Evolutionary conservation across 2,329 filamentous ascomycete species (phyloP).

Genomic region (Amylocarpus encephaloides): DNA sequence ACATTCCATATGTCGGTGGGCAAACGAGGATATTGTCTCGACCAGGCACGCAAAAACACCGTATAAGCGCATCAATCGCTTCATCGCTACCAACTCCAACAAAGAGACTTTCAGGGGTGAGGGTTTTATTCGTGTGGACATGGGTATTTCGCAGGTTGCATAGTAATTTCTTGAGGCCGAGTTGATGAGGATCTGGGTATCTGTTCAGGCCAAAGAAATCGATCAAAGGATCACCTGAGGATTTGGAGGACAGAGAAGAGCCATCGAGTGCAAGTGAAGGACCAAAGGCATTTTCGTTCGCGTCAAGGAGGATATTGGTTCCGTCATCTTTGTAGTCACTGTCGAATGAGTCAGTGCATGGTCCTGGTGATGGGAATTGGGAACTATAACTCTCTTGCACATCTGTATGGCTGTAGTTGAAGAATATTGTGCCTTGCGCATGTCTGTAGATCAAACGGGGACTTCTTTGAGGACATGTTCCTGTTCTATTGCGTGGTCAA

Average conservation of each 20-base stretch:
- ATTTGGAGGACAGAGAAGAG: conserved; percentile 35
- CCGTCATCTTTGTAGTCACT: conserved; percentile 99
- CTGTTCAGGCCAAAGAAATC: conserved; percentile 81
- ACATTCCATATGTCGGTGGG: conserved; percentile 98
- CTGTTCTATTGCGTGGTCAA: not conserved
- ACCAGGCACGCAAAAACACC: conserved; percentile 86
- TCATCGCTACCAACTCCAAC: conserved; percentile 95
- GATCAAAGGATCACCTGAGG: conserved; percentile 48
- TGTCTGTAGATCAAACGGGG: conserved; percentile 64
- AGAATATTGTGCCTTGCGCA: conserved; percentile 75
- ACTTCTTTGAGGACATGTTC: conserved; percentile 33
- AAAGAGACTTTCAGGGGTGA: conserved; percentile 80
- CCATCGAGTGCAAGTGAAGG: conserved; percentile 59
- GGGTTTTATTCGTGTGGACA: conserved; percentile 64
- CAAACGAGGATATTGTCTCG: conserved; percentile 89
- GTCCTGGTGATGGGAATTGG: conserved; percentile 5
- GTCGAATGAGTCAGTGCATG: conserved; percentile 30
- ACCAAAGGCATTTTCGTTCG: conserved; percentile 95
- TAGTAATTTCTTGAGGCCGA: conserved; percentile 75
- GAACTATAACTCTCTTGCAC: conserved; percentile 66
- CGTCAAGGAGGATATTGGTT: conserved; percentile 90
- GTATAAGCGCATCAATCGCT: conserved; percentile 88
- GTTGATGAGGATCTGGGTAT: conserved; percentile 95
- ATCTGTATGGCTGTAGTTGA: conserved; percentile 70
- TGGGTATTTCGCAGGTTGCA: conserved; percentile 84